phyloP scores from a whole-genome alignment of 2,329 filamentous ascomycete species.

The Pyrenophora teres region DNA sequence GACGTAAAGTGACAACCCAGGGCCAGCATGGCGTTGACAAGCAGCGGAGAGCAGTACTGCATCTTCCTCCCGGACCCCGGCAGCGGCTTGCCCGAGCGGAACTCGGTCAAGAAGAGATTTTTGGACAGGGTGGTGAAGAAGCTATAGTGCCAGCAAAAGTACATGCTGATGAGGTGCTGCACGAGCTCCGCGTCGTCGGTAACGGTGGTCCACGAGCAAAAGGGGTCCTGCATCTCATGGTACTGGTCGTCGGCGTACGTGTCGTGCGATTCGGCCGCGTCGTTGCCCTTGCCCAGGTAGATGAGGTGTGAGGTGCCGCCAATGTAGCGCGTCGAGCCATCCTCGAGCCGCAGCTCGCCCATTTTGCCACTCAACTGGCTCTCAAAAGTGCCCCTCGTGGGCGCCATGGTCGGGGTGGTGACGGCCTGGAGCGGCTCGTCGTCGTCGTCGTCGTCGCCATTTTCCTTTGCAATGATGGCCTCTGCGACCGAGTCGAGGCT shows the following conservation, averaged over 20 bases:
- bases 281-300: conserved; percentile 60
- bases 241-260: conserved; percentile 52
- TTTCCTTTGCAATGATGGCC: conserved; percentile 60
- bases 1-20: conserved; percentile 92
- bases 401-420: conserved; percentile 45
- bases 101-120: conserved; percentile 84
- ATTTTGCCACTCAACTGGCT: conserved; percentile 88
- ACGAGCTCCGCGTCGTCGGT: conserved; percentile 79
- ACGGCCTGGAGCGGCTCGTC: conserved; percentile 45
- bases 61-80: conserved; percentile 57
- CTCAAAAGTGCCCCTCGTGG: conserved; percentile 60
- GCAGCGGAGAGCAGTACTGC: conserved; percentile 81
- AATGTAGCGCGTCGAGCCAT: conserved; percentile 87
- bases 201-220: conserved; percentile 86
- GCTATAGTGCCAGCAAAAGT: conserved; percentile 97
- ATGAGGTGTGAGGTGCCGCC: conserved; percentile 94
- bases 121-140: conserved; percentile 93
- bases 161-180: conserved; percentile 91
- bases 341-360: conserved; percentile 85
- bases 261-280: conserved; percentile 39
- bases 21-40: conserved; percentile 93
- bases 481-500: conserved; percentile 68
- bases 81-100: conserved; percentile 69
- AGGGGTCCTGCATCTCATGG: conserved; percentile 65
- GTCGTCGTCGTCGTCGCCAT: conserved; percentile 48